Evolutionary conservation across 2,329 filamentous ascomycete species (phyloP).

Genomic region (Pseudohalonectria lignicola): DNA sequence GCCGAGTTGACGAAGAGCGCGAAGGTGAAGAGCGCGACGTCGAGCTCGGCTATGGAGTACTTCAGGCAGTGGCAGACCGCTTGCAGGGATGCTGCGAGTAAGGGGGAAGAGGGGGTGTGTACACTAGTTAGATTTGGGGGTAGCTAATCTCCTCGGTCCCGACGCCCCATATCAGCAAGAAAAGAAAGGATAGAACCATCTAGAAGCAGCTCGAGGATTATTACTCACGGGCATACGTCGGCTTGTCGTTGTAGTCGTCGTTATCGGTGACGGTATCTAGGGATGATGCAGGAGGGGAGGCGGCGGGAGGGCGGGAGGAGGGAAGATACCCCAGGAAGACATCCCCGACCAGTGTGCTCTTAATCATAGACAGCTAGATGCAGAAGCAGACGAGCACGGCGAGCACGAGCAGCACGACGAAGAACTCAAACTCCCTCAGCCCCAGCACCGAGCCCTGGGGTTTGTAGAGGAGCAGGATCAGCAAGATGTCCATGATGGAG

Average conservation of each 20-base stretch:
- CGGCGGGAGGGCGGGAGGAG: conserved; percentile 60
- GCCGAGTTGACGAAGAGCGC: conserved; percentile 76
- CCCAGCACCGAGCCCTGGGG: conserved; percentile 47
- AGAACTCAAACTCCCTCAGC: conserved; percentile 51
- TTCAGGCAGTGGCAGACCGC: conserved; percentile 68
- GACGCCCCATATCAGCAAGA: no score
- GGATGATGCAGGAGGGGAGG: conserved; percentile 58
- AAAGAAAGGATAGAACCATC: no score
- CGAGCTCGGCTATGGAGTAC: conserved; percentile 61
- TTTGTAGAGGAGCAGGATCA: conserved; percentile 56
- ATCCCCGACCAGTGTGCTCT: conserved; percentile 39
- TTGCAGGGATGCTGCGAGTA: conserved; percentile 55
- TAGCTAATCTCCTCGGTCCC: no score
- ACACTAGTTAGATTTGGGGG: no score
- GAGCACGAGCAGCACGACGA: conserved; percentile 53
- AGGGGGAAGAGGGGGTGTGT: conserved; percentile 56
- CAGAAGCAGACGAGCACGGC: conserved; percentile 61
- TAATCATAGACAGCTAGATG: conserved; percentile 54
- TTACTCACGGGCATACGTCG: conserved; percentile 19
- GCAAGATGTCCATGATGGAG: conserved; percentile 56
- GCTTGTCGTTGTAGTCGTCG: conserved; percentile 5
- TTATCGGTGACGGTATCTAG: conserved; percentile 36
- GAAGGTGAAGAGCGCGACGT: conserved; percentile 67
- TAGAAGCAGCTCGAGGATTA: no score
- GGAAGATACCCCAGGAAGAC: conserved; percentile 58